Percentiles rank a stretch among this genome's conserved stretches.
These are phyloP conservation scores for Delitschia confertaspora DNA, from an alignment of 495 filamentous ascomycete genomes.

Conservation along the genomic window DNA sequence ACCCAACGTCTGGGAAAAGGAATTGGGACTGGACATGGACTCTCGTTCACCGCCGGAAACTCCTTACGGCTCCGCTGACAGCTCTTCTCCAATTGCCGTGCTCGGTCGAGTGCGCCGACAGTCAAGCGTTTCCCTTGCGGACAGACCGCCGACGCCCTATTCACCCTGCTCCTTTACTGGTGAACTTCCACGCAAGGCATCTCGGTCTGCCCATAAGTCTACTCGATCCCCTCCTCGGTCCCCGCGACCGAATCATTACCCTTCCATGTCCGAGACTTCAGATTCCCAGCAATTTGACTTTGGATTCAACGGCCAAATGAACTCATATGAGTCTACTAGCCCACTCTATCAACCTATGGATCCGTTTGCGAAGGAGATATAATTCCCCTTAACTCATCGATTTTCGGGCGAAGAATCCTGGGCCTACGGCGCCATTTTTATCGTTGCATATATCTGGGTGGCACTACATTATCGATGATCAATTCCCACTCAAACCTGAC, in stretches of 20 bases:
- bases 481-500: no score
- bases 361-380: no score
- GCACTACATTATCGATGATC: no score
- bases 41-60: constrained; percentile 14
- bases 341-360: no score
- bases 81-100: constrained; percentile 14
- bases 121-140: constrained; percentile 23
- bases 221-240: not conserved
- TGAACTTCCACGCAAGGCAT: constrained; percentile 9
- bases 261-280: constrained; percentile 25
- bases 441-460: no score
- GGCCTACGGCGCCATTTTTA: no score
- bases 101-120: constrained; percentile 20
- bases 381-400: no score
- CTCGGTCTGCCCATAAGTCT: constrained; percentile 7
- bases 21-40: constrained; percentile 5
- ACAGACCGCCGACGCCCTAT: constrained; percentile 27
- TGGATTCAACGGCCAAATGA: constrained; percentile 8
- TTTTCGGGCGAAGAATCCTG: no score
- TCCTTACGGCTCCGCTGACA: not conserved
- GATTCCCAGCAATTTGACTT: constrained; percentile 23
- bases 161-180: constrained; percentile 9
- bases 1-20: constrained; percentile 24
- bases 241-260: constrained; percentile 14
- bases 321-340: no score